Conservation (phyloP, 768 basidiomycete genomes). For the Epithele typhae region DNA sequence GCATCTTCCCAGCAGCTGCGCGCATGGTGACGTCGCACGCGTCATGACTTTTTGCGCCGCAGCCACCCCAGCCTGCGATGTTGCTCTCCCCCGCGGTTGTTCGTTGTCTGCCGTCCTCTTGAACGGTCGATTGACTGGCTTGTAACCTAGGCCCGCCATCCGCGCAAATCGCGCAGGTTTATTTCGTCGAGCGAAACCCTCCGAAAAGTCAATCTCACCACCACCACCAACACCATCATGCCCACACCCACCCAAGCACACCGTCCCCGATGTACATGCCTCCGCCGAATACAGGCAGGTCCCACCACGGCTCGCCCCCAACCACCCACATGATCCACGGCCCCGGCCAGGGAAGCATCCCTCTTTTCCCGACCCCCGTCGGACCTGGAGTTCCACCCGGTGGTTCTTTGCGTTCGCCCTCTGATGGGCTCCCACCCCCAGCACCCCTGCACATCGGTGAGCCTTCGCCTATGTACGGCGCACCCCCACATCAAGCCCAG, state of each 20-base stretch:
- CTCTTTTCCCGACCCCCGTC: conserved; percentile 20
- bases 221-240: conserved; percentile 20
- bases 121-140: too few relatives aligned
- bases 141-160: too few relatives aligned
- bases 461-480: conserved; percentile 28
- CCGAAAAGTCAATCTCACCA: conserved; percentile 11
- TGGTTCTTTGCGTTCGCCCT: conserved; percentile 8
- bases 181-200: too few relatives aligned
- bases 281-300: conserved; percentile 11
- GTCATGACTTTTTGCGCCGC: neutral
- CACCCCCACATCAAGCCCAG: conserved; percentile 26
- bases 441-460: conserved; percentile 15
- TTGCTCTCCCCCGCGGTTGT: too few relatives aligned
- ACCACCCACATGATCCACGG: conserved; percentile 5
- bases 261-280: conserved; percentile 23
- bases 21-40: too few relatives aligned
- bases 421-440: conserved; percentile 11
- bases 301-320: conserved; percentile 7
- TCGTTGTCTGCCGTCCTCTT: too few relatives aligned
- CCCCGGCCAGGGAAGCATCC: conserved; percentile 19
- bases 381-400: conserved; percentile 17
- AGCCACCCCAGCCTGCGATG: conserved; percentile 1
- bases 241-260: conserved; percentile 18
- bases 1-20: too few relatives aligned
- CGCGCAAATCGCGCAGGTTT: too few relatives aligned